Percentiles rank a stretch among this genome's conserved stretches.
Conservation (phyloP, 139 green algal genomes). For the Chlamydomonas asymmetrica region DNA sequence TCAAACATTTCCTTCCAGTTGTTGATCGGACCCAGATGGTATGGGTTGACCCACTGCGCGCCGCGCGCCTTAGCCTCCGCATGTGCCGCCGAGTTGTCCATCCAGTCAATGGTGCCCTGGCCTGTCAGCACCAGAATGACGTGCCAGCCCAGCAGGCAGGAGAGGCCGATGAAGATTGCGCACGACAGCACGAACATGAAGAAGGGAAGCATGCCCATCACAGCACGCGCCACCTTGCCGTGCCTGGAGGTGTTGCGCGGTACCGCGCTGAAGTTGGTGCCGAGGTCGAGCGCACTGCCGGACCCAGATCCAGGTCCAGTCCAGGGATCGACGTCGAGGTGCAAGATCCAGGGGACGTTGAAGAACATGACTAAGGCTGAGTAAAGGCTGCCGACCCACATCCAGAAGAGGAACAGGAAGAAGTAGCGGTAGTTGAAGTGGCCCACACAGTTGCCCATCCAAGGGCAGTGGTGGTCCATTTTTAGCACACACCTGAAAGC, state of each 20-base stretch:
- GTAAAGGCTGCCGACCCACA: constrained; percentile 42
- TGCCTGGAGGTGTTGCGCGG: too few relatives aligned
- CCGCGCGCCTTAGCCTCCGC: constrained; percentile 24
- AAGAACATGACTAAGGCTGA: constrained; percentile 13
- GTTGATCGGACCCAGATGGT: constrained; percentile 45
- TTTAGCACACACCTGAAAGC: constrained; percentile 14
- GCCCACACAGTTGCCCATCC: constrained; percentile 81
- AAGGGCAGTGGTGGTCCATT: constrained; percentile 72
- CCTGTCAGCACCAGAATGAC: constrained; percentile 59
- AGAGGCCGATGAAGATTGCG: constrained; percentile 40
- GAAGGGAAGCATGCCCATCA: constrained; percentile 31
- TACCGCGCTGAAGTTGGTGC: too few relatives aligned
- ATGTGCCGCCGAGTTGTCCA: constrained; percentile 21
- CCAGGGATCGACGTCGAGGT: constrained; percentile 1
- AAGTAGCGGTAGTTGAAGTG: constrained; percentile 80
- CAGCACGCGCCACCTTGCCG: too few relatives aligned
- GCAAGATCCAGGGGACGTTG: constrained; percentile 10
- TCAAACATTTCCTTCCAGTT: constrained; percentile 67
- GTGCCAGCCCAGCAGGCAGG: constrained; percentile 59
- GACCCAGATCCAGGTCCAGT: background rate
- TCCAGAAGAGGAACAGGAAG: constrained; percentile 74
- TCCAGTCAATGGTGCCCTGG: constrained; percentile 64
- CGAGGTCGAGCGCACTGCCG: too few relatives aligned
- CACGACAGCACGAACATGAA: constrained; percentile 37
- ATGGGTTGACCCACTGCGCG: constrained; percentile 50